Percentiles rank a stretch among this genome's conserved stretches.
These are phyloP conservation scores for Groenewaldozyma auringiensis DNA, from an alignment of 1,139 yeast genomes.

Conservation along the genomic window DNA sequence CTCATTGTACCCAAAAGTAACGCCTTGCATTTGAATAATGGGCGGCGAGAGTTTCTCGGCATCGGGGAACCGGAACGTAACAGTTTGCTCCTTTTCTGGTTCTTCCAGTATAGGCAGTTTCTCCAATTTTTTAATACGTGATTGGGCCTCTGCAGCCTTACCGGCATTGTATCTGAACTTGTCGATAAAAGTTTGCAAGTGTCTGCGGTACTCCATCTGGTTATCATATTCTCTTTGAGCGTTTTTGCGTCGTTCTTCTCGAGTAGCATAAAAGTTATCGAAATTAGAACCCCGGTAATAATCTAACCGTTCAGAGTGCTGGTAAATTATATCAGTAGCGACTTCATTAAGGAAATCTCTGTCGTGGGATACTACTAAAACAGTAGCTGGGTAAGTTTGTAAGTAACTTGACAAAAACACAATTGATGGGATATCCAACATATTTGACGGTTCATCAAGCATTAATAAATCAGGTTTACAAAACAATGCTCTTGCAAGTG, in stretches of 20 bases:
- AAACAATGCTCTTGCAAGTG: constrained; percentile 95
- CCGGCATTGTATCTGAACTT: constrained; percentile 97
- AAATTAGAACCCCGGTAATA: constrained; percentile 93
- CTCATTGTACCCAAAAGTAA: constrained; percentile 74
- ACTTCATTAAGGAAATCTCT: constrained; percentile 94
- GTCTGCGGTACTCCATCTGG: constrained; percentile 93
- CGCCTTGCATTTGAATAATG: constrained; percentile 77
- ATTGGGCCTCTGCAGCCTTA: constrained; percentile 93
- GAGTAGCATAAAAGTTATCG: constrained; percentile 84
- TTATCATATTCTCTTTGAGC: constrained; percentile 92
- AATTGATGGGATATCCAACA: constrained; percentile 99
- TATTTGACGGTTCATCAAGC: constrained; percentile 97
- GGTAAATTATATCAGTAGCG: constrained; percentile 95
- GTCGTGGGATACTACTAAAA: constrained; percentile 94
- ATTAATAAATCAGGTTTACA: constrained; percentile 91
- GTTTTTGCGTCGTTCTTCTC: constrained; percentile 91
- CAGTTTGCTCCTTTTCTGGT: constrained; percentile 84
- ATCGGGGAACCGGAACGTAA: constrained; percentile 88
- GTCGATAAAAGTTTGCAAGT: constrained; percentile 88
- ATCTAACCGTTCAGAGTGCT: constrained; percentile 93
- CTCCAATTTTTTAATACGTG: constrained; percentile 92
- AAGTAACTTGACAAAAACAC: constrained; percentile 85
- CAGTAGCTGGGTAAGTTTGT: constrained; percentile 85
- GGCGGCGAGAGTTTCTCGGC: constrained; percentile 94
- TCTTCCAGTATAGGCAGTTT: constrained; percentile 87